These are phyloP conservation scores for Amborella trichopoda DNA, from an alignment of 164 flowering plant species.

Conservation along the genomic window DNA sequence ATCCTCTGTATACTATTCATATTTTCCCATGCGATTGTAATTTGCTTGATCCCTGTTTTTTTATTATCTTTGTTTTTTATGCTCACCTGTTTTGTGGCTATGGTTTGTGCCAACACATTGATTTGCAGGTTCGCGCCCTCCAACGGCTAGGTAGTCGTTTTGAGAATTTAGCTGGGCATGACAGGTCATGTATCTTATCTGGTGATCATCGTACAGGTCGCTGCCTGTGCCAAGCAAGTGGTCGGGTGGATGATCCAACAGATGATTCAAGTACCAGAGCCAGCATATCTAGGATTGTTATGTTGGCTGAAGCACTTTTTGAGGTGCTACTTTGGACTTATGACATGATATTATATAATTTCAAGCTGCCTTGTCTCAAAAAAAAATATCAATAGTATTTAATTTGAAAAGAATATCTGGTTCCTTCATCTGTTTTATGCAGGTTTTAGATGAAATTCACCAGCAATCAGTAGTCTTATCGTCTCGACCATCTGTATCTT, in stretches of 20 bases:
- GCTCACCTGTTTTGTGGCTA: too few relatives aligned
- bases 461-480: constrained; percentile 94
- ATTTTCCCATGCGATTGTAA: too few relatives aligned
- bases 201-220: constrained; percentile 80
- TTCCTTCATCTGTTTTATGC: constrained; percentile 16
- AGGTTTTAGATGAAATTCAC: constrained; percentile 99
- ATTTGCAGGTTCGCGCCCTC: constrained; percentile 75
- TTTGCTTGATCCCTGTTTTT: too few relatives aligned
- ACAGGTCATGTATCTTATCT: constrained; percentile 74
- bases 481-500: constrained; percentile 73
- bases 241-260: constrained; percentile 33
- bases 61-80: too few relatives aligned
- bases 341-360: too few relatives aligned
- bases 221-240: constrained; percentile 50
- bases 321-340: too few relatives aligned
- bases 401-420: too few relatives aligned
- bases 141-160: constrained; percentile 86
- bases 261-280: constrained; percentile 71
- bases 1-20: too few relatives aligned
- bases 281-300: constrained; percentile 92
- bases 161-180: constrained; percentile 87
- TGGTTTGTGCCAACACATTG: too few relatives aligned
- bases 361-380: too few relatives aligned
- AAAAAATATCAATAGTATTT: too few relatives aligned
- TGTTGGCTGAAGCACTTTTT: constrained; percentile 95